Conservation (phyloP, 345 rosid species). For the Nephelium lappaceum region DNA sequence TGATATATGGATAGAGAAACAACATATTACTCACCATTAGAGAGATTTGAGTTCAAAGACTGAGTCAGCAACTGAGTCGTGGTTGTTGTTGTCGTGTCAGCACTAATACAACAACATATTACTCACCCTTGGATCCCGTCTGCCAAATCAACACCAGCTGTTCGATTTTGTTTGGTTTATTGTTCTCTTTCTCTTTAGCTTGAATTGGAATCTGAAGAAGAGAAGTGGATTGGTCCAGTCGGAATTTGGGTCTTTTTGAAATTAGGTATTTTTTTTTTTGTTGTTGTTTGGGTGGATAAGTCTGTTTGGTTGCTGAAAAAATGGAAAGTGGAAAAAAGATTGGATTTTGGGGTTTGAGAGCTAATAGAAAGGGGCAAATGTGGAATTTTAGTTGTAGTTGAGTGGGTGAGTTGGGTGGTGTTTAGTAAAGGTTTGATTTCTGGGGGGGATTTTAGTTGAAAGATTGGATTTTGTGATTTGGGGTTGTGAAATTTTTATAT, state of each 20-base stretch:
- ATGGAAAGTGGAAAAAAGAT: background rate
- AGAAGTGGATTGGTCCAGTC: constrained; percentile 7
- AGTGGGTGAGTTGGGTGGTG: background rate
- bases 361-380: background rate
- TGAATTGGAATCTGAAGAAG: background rate
- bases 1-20: constrained; percentile 17
- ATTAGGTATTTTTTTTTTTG: background rate
- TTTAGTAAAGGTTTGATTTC: background rate
- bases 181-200: constrained; percentile 9
- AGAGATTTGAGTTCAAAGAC: constrained; percentile 43
- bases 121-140: constrained; percentile 30
- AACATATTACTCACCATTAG: constrained; percentile 1
- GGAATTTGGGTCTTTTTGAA: constrained; percentile 1
- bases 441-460: background rate
- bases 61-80: constrained; percentile 28
- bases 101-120: constrained; percentile 15
- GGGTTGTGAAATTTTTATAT: background rate
- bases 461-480: background rate
- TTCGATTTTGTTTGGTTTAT: constrained; percentile 22
- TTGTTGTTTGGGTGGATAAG: background rate
- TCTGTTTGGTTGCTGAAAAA: background rate
- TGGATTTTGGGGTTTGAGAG: background rate
- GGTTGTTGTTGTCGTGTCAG: constrained; percentile 21
- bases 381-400: background rate
- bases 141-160: constrained; percentile 17